phyloP scores from a whole-genome alignment of 108 stramenopile species.

The Fragilaria crotonensis region DNA sequence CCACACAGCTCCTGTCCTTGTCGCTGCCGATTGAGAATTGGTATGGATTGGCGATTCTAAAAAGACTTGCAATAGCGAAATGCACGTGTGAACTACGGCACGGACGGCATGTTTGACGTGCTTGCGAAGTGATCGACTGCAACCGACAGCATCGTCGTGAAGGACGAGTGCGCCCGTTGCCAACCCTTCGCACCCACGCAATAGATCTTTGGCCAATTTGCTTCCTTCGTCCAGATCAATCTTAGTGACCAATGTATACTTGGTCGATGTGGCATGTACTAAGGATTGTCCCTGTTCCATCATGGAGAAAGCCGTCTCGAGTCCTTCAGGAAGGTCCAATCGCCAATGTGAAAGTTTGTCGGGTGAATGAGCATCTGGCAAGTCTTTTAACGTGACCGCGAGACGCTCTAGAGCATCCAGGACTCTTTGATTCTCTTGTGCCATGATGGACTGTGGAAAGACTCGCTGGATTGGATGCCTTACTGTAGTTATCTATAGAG shows the following conservation, averaged over 20 bases:
- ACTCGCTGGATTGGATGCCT: too few relatives aligned
- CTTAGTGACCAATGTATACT: conserved; percentile 69
- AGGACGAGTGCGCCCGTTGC: conserved; percentile 43
- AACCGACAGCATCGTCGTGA: conserved; percentile 41
- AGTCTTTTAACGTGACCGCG: conserved; percentile 13
- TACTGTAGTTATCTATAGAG: too few relatives aligned
- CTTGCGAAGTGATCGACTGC: conserved; percentile 43
- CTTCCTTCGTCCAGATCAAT: conserved; percentile 35
- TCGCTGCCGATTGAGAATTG: conserved; percentile 50
- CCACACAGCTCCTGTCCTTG: conserved; percentile 77
- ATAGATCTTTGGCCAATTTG: conserved; percentile 42
- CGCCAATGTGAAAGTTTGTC: conserved; percentile 40
- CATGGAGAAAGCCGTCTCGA: conserved; percentile 44
- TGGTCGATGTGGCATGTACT: conserved; percentile 67
- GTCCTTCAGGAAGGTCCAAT: conserved; percentile 35
- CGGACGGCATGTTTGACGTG: conserved; percentile 46
- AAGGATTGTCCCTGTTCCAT: conserved; percentile 44
- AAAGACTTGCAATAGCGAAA: conserved; percentile 46
- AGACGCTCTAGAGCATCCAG: conserved; percentile 18
- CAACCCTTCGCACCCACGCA: conserved; percentile 57
- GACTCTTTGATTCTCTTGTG: conserved; percentile 6
- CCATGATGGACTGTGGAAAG: not conserved
- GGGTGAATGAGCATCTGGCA: conserved; percentile 1
- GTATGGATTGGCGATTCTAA: conserved; percentile 19
- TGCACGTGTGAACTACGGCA: conserved; percentile 34